phyloP scores from a whole-genome alignment of 2,329 filamentous ascomycete genomes.

The Alternaria viburni region DNA sequence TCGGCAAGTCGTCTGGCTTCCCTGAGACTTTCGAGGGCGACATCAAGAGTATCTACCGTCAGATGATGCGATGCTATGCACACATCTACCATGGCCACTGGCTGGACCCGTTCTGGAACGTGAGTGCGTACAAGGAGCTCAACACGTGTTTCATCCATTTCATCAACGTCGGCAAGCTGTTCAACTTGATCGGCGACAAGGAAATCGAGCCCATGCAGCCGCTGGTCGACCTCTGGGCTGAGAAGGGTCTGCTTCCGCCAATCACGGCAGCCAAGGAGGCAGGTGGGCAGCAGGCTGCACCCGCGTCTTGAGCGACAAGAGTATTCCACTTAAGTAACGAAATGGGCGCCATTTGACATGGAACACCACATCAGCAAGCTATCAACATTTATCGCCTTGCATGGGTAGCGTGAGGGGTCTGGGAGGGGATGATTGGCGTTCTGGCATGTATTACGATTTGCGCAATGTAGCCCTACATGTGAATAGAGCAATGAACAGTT shows the following conservation, averaged over 20 bases:
- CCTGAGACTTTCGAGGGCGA: slow-evolving; percentile 66
- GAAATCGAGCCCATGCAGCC: slow-evolving; percentile 97
- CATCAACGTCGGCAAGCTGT: slow-evolving; percentile 73
- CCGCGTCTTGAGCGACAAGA: slow-evolving; percentile 11
- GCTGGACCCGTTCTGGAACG: slow-evolving; percentile 58
- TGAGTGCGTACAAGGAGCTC: slow-evolving; percentile 56
- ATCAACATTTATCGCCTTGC: slow-evolving; percentile 15
- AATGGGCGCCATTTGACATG: slow-evolving; percentile 16
- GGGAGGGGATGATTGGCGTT: slow-evolving; percentile 10
- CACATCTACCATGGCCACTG: slow-evolving; percentile 61
- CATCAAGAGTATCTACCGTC: slow-evolving; percentile 71
- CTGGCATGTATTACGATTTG: slow-evolving; percentile 12
- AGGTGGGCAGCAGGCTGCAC: slow-evolving; percentile 24
- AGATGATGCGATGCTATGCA: slow-evolving; percentile 62
- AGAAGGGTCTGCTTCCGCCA: slow-evolving; percentile 80
- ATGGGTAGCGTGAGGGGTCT: slow-evolving; percentile 9
- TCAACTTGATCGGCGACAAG: slow-evolving; percentile 78
- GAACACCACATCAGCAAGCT: slow-evolving; percentile 7
- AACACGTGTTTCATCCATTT: slow-evolving; percentile 63
- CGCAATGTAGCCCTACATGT: slow-evolving; percentile 3
- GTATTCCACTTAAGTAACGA: neutral
- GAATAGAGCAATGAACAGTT: slow-evolving; percentile 9
- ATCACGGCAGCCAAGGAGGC: slow-evolving; percentile 28
- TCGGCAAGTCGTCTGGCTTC: slow-evolving; percentile 85
- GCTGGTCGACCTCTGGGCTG: slow-evolving; percentile 88